Evolutionary conservation across 164 flowering plant genomes (phyloP).

Genomic region (Euptelea pleiosperma): DNA sequence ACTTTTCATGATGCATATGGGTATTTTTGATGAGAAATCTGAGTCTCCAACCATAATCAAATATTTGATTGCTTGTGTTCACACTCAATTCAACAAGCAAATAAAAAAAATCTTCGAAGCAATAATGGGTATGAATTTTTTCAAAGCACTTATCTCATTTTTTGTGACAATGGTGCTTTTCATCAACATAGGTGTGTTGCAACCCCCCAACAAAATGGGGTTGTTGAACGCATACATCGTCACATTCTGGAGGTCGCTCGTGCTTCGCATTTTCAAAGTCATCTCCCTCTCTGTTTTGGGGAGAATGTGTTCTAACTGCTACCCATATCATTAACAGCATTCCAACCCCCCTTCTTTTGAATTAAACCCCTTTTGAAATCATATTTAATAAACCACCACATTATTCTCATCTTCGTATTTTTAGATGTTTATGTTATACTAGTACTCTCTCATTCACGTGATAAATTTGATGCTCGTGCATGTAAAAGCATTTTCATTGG

Average conservation of each 20-base stretch:
- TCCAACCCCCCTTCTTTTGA: no score
- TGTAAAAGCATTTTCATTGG: no score
- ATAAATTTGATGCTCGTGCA: no score
- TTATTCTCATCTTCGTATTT: no score
- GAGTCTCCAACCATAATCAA: neutral
- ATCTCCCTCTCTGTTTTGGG: neutral
- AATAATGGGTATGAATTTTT: neutral
- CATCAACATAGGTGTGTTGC: neutral
- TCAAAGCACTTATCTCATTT: neutral
- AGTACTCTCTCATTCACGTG: no score
- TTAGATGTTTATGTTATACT: no score
- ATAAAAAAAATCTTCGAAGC: neutral
- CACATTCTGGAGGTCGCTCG: neutral
- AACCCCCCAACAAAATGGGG: neutral
- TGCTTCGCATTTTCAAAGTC: neutral
- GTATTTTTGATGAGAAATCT: neutral
- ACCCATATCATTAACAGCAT: neutral
- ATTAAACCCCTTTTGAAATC: no score
- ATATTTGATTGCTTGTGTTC: no score
- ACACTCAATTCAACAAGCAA: neutral
- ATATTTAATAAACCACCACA: no score
- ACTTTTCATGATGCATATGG: neutral
- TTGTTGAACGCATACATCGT: neutral
- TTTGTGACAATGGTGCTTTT: neutral
- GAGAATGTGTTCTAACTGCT: neutral